Base-by-base conservation (phyloP, 495 filamentous ascomycete genomes). In the Schizothecium vesticola region DNA sequence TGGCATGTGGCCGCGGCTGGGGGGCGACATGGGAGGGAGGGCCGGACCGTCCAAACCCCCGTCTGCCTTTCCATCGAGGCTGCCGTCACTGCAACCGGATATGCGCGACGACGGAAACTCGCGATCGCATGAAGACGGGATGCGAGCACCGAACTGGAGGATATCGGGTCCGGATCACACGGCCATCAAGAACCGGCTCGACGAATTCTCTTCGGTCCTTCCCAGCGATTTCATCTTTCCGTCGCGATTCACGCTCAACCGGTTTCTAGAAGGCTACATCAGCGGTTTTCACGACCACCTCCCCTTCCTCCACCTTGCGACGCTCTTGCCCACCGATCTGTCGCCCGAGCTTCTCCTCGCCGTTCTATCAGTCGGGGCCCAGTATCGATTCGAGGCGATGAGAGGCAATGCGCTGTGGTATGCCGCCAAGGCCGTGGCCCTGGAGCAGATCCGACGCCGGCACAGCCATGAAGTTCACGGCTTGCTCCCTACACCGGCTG, bases 401-500 rank as follows among this genome's bases (percentile, higher is more conserved):
- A 81, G 87, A 43, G 89, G 88, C 0, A 87, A 89, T 69, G 86
- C 89, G 13, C 78, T 93, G 8, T 93, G 90, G 80, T 88, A 91
- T 76, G 89, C 89, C 0, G 83, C 86, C 1, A 86, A 82, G 62
- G 77, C 84, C 0, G 84, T 87, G 26, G 83, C 83, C 3, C 71
- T 80, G 12, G 81, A 86, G 67, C 83, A 86, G 69, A 85, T 86
- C 11, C 77, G 84, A 29, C 78, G 83, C n/a, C 76, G 85, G 33
- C 74, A 84, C 56, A 86, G 82, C 61, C 80, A 83, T 66, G 80
- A 83, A 67, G 77, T 85, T 22, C 81, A 85, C 29, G 80, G 81
- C 16, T 71, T 85, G 22, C 74, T 85, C 33, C 82, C 82, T 8
- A 84, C 81, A 0, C 76, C 81, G 8, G 80, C 82, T 1, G 81